Evolutionary conservation across 1,139 yeast species (phyloP).

Genomic region (Candida freyschussii): DNA sequence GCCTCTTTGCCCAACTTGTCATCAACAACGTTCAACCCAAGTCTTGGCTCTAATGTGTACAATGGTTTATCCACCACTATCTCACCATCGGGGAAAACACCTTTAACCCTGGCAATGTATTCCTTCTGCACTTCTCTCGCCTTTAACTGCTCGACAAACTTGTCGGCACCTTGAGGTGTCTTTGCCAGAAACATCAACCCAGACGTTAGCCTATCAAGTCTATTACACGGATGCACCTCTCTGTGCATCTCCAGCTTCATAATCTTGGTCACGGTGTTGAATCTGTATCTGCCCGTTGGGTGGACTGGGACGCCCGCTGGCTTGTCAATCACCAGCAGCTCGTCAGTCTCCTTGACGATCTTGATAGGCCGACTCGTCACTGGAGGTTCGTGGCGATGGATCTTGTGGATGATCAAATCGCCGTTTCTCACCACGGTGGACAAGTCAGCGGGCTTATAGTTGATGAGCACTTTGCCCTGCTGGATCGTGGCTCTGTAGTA

Average conservation of each 20-base stretch:
- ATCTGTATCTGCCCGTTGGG: slow-evolving; percentile 63
- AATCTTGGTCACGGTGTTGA: slow-evolving; percentile 59
- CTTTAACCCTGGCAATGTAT: slow-evolving; percentile 61
- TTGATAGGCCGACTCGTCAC: slow-evolving; percentile 67
- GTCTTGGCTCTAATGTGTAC: slow-evolving; percentile 66
- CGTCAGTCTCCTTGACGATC: slow-evolving; percentile 66
- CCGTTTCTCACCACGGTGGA: slow-evolving; percentile 76
- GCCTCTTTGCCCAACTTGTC: slow-evolving; percentile 32
- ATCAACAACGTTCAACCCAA: slow-evolving; percentile 23
- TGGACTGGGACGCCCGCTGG: slow-evolving; percentile 80
- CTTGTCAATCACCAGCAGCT: slow-evolving; percentile 58
- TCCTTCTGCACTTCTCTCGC: slow-evolving; percentile 38
- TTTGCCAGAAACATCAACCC: slow-evolving; percentile 64
- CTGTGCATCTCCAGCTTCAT: slow-evolving; percentile 38
- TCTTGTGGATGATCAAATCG: slow-evolving; percentile 73
- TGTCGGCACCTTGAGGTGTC: slow-evolving; percentile 38
- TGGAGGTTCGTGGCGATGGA: slow-evolving; percentile 65
- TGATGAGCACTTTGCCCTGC: slow-evolving; percentile 69
- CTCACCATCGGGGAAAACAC: slow-evolving; percentile 46
- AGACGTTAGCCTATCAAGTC: slow-evolving; percentile 71
- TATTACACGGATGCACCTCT: slow-evolving; percentile 51
- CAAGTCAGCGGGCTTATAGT: slow-evolving; percentile 56
- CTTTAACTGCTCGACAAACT: slow-evolving; percentile 41
- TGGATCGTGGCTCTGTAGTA: slow-evolving; percentile 67
- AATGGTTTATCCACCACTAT: slow-evolving; percentile 59